Percentiles rank a stretch among this genome's conserved stretches.
phyloP scores from a whole-genome alignment of 441 rosid genomes.

The Flueggea neowawraea region DNA sequence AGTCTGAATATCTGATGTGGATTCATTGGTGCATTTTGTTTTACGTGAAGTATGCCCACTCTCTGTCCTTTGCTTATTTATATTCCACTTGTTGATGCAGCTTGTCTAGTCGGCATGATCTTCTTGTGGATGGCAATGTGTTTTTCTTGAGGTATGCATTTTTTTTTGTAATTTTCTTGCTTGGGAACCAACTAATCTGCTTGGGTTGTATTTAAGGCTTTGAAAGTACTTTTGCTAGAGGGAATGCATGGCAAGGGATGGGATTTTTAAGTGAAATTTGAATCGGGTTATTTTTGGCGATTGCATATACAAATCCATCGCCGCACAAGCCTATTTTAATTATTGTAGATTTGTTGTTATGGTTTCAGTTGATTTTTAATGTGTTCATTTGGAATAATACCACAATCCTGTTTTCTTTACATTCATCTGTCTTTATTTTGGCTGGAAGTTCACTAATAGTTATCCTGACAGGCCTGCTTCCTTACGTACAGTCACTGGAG shows the following conservation, averaged over 20 bases:
- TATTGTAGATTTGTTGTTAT: too few relatives aligned
- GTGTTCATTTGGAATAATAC: background rate
- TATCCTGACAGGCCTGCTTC: conserved; percentile 44
- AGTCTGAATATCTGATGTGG: too few relatives aligned
- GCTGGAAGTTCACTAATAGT: conserved; percentile 10
- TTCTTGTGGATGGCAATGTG: conserved; percentile 30
- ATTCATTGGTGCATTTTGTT: too few relatives aligned
- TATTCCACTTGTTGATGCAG: conserved; percentile 36
- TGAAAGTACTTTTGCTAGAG: background rate
- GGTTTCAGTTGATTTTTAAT: background rate
- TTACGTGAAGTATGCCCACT: too few relatives aligned
- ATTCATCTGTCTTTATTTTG: conserved; percentile 4
- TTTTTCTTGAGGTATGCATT: conserved; percentile 42
- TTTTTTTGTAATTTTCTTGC: conserved; percentile 8
- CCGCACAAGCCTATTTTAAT: too few relatives aligned
- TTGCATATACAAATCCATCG: too few relatives aligned
- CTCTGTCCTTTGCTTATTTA: too few relatives aligned
- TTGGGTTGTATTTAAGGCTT: background rate
- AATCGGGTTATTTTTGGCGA: too few relatives aligned
- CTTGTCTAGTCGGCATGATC: conserved; percentile 32
- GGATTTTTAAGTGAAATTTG: too few relatives aligned
- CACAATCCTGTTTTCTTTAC: background rate
- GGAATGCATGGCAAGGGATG: too few relatives aligned
- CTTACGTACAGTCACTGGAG: conserved; percentile 28
- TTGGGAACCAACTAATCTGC: background rate